phyloP scores from a whole-genome alignment of 768 basidiomycete genomes.

The Suillus paluster region DNA sequence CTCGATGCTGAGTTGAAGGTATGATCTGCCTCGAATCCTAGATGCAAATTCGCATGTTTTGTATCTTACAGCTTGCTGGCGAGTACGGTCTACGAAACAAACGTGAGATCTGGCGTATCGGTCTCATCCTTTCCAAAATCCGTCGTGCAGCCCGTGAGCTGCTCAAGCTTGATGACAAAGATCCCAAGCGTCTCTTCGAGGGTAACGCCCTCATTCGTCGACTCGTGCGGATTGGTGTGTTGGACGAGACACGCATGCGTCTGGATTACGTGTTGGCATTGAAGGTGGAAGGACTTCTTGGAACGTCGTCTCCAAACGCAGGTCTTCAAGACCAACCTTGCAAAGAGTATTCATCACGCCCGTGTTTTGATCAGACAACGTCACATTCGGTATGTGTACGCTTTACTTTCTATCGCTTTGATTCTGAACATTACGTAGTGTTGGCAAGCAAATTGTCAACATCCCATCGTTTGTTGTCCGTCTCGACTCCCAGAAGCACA shows the following conservation, averaged over 20 bases:
- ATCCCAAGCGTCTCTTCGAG: conserved; percentile 99
- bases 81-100: conserved; percentile 99
- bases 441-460: conserved; percentile 99
- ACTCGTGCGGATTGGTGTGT: conserved; percentile 99
- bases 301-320: conserved; percentile 98
- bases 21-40: conserved; percentile 12
- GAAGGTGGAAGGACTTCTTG: conserved; percentile 99
- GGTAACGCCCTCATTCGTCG: conserved; percentile 95
- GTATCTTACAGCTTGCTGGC: conserved; percentile 81
- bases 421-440: conserved; percentile 50
- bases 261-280: conserved; percentile 99
- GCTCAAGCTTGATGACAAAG: conserved; percentile 98
- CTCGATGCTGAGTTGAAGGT: conserved; percentile 99
- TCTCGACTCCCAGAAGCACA: conserved; percentile 99
- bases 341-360: conserved; percentile 98
- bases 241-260: conserved; percentile 98
- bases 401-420: not conserved
- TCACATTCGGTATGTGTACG: conserved; percentile 84
- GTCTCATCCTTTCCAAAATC: conserved; percentile 98
- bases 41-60: conserved; percentile 10
- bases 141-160: conserved; percentile 99
- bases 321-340: conserved; percentile 98
- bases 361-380: conserved; percentile 97
- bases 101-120: conserved; percentile 99
- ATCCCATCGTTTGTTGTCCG: conserved; percentile 98